Percentiles rank a stretch among this genome's conserved stretches.
Conservation (phyloP, 345 rosid species). For the Citrus cavaleriei region DNA sequence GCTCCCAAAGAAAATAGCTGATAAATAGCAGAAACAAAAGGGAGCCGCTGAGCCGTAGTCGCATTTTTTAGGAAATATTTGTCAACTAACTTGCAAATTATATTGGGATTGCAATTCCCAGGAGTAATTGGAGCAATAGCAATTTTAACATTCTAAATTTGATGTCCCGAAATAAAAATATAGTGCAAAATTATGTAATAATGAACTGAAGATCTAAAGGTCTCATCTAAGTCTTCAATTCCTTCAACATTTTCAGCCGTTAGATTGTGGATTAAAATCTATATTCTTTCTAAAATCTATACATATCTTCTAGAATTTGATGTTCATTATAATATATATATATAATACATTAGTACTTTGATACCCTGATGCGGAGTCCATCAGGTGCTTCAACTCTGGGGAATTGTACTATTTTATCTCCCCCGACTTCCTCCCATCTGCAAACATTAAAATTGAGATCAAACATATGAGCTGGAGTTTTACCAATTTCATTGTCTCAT, state of each 20-base stretch:
- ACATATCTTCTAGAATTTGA: not conserved
- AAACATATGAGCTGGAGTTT: not conserved
- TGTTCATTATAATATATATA: not conserved
- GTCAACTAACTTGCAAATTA: not conserved
- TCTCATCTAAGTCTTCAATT: not conserved
- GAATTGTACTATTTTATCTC: constrained; percentile 32
- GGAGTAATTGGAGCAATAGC: not conserved
- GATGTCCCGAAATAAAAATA: not conserved
- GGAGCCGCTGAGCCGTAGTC: too few relatives aligned
- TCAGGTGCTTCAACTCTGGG: constrained; percentile 64
- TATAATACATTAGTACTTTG: constrained; percentile 9
- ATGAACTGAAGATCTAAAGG: not conserved
- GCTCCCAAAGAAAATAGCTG: too few relatives aligned
- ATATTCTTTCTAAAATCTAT: not conserved
- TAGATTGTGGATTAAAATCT: not conserved
- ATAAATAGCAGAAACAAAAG: too few relatives aligned
- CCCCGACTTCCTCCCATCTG: constrained; percentile 62
- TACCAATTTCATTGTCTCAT: not conserved
- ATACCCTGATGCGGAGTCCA: constrained; percentile 39
- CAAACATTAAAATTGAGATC: not conserved
- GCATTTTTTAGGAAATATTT: not conserved
- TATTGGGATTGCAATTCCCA: not conserved
- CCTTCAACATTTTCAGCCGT: not conserved
- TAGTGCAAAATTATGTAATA: not conserved
- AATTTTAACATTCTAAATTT: not conserved